Percentiles rank a stretch among this genome's conserved stretches.
phyloP scores from a whole-genome alignment of 208 protist species.

The Naegleria gruberi region DNA sequence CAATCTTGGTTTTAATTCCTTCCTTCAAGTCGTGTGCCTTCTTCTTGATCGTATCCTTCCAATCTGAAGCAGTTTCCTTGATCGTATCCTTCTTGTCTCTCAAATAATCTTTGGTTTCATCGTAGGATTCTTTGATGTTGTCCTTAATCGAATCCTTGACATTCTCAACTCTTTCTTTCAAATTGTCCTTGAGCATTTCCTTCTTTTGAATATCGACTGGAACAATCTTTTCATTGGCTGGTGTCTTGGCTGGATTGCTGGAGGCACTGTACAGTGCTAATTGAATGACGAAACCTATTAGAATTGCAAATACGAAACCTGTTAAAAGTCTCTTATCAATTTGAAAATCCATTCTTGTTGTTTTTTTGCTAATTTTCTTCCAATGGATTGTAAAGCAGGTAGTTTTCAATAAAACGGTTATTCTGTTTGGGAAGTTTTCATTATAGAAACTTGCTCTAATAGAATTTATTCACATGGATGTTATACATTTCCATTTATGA shows the following conservation, averaged over 20 bases:
- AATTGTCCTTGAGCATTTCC: background rate
- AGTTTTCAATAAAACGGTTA: no score
- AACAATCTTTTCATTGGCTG: background rate
- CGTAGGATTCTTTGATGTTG: background rate
- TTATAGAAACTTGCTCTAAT: no score
- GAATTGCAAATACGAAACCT: background rate
- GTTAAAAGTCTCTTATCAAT: background rate
- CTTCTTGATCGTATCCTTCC: background rate
- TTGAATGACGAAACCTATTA: background rate
- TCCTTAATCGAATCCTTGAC: background rate
- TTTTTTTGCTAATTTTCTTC: no score
- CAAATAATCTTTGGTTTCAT: background rate
- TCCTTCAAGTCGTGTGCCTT: background rate
- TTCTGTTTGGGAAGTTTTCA: no score
- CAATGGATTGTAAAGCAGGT: no score
- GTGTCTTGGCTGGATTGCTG: background rate
- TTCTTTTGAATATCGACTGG: background rate
- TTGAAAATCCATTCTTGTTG: background rate
- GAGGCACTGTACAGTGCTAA: background rate
- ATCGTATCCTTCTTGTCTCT: background rate
- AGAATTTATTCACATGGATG: no score
- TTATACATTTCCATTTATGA: no score
- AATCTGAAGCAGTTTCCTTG: background rate
- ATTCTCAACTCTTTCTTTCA: background rate
- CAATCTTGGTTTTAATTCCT: background rate